A percentile compares a stretch with the other conserved stretches of the same genome.
Evolutionary conservation across 1,139 yeast genomes (phyloP).

Genomic region (Pichia cactophila): DNA sequence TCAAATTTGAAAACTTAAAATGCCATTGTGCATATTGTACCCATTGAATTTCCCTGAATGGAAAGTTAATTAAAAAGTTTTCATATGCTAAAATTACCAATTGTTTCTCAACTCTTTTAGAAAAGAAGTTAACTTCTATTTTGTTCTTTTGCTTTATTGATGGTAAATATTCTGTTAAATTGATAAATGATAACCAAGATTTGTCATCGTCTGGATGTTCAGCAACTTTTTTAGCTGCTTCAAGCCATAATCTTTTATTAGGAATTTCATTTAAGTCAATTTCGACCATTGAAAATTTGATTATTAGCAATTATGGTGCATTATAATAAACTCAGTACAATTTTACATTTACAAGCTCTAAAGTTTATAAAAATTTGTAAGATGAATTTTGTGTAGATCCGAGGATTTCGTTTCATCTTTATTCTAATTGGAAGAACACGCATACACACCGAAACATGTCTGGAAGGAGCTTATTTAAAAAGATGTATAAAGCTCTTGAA

Average conservation of each 20-base stretch:
- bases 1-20: conserved; percentile 49
- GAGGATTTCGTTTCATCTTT: too few relatives aligned
- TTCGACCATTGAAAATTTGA: not conserved
- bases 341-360: too few relatives aligned
- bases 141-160: conserved; percentile 12
- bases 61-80: conserved; percentile 54
- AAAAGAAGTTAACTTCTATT: conserved; percentile 34
- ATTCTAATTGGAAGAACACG: too few relatives aligned
- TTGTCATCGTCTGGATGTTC: conserved; percentile 25
- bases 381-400: not conserved
- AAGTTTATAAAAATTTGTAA: too few relatives aligned
- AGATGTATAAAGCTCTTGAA: conserved; percentile 36
- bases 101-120: conserved; percentile 34
- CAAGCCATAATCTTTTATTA: conserved; percentile 17
- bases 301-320: not conserved
- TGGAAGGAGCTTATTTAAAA: conserved; percentile 17
- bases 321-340: too few relatives aligned
- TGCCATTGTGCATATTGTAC: conserved; percentile 63
- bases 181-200: conserved; percentile 25
- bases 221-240: conserved; percentile 18
- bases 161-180: conserved; percentile 21
- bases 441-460: conserved; percentile 17
- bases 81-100: conserved; percentile 46
- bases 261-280: conserved; percentile 3
- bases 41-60: conserved; percentile 75